A percentile compares a stretch with the other conserved stretches of the same genome.
phyloP scores from a whole-genome alignment of 75 land plant species.

The Selaginella tamariscina region DNA sequence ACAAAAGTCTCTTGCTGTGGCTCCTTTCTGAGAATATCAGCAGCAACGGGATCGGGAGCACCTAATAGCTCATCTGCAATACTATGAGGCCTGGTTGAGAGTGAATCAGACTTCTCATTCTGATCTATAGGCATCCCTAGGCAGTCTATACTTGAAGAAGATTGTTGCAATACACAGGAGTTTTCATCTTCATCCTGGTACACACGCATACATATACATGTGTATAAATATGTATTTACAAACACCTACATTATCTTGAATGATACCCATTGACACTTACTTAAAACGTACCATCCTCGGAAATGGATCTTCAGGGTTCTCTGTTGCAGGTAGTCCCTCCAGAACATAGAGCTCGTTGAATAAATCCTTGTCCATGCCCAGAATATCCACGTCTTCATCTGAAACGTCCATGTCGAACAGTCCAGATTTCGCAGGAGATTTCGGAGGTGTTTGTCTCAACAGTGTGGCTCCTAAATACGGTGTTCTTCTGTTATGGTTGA shows the following conservation, averaged over 20 bases:
- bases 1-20: slow-evolving; percentile 10
- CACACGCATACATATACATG: not conserved
- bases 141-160: not conserved
- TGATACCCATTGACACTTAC: no score
- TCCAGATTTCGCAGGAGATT: not conserved
- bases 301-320: not conserved
- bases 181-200: not conserved
- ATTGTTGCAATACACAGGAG: not conserved
- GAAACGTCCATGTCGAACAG: not conserved
- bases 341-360: not conserved
- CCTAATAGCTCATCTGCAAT: slow-evolving; percentile 3
- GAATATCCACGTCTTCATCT: not conserved
- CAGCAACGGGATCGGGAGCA: slow-evolving; percentile 6
- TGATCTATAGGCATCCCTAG: not conserved
- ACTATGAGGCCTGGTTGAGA: slow-evolving; percentile 5
- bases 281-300: not conserved
- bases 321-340: not conserved
- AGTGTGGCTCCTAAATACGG: no score
- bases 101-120: not conserved
- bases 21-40: slow-evolving; percentile 11
- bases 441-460: not conserved
- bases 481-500: not conserved
- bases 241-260: no score
- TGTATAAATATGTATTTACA: no score
- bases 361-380: not conserved